These are phyloP conservation scores for Thinopyrum elongatum DNA, from an alignment of 176 grass and related monocot species.

Conservation along the genomic window DNA sequence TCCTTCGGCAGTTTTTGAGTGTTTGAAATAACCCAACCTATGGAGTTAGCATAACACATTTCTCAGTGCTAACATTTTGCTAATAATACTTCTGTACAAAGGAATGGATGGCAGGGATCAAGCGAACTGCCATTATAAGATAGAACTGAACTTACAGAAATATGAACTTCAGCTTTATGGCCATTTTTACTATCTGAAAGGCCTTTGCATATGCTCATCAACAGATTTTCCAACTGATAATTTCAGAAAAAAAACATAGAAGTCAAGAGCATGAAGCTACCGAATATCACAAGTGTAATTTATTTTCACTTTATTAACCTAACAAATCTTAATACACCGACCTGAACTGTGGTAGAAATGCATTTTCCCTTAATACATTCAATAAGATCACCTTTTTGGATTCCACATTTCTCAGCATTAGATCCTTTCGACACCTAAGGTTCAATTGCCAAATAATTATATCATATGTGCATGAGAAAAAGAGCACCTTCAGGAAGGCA, in stretches of 20 bases:
- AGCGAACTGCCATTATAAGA: not conserved
- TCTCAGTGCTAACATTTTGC: not conserved
- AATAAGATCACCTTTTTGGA: slow-evolving; percentile 7
- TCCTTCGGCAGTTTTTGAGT: not conserved
- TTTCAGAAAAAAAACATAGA: not conserved
- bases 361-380: not conserved
- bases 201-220: not conserved
- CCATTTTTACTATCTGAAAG: not conserved
- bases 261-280: not conserved
- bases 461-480: not conserved
- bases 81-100: not conserved
- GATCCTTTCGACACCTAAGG: slow-evolving; percentile 11
- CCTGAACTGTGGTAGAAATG: not conserved
- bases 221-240: slow-evolving; percentile 18
- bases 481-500: not conserved
- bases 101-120: not conserved
- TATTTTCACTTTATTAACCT: not conserved
- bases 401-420: not conserved
- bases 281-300: not conserved
- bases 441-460: not conserved
- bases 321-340: not conserved
- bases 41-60: not conserved
- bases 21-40: slow-evolving; percentile 1
- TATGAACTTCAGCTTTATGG: not conserved
- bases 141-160: not conserved